Conservation (phyloP, 257 asterid species). For the Apocynum venetum region DNA sequence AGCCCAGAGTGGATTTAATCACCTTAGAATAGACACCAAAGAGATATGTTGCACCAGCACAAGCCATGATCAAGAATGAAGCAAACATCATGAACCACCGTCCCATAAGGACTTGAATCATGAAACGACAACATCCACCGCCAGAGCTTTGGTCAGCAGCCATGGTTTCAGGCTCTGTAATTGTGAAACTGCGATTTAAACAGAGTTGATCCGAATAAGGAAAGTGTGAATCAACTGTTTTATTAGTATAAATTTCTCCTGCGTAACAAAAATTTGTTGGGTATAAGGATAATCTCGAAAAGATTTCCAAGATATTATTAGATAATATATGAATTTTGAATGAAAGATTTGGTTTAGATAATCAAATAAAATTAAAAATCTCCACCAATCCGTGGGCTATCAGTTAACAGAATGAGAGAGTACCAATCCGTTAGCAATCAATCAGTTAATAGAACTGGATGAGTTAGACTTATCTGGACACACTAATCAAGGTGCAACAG, state of each 20-base stretch:
- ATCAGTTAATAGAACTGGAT: too few species aligned
- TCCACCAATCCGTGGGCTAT: not conserved
- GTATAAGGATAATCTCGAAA: not conserved
- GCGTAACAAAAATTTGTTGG: not conserved
- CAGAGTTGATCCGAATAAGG: not conserved
- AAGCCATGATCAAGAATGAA: conserved; percentile 33
- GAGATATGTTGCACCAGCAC: conserved; percentile 33
- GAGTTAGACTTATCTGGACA: too few species aligned
- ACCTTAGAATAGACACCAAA: conserved; percentile 33
- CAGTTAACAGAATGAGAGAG: not conserved
- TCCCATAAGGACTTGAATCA: conserved; percentile 23
- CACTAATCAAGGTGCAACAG: too few species aligned
- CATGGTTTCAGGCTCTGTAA: not conserved
- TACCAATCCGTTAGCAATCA: too few species aligned
- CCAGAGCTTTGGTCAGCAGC: not conserved
- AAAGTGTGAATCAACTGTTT: not conserved
- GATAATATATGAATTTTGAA: not conserved
- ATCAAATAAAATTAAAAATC: too few species aligned
- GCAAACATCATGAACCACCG: conserved; percentile 39
- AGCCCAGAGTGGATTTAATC: conserved; percentile 30
- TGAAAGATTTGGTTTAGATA: not conserved
- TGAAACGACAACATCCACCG: conserved; percentile 1
- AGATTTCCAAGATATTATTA: not conserved
- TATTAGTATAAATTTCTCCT: not conserved
- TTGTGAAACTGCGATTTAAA: not conserved